A percentile compares a stretch with the other conserved stretches of the same genome.
These are phyloP conservation scores for Mucor piriformis DNA, from an alignment of 371 early-diverging fungal genomes.

Conservation along the genomic window DNA sequence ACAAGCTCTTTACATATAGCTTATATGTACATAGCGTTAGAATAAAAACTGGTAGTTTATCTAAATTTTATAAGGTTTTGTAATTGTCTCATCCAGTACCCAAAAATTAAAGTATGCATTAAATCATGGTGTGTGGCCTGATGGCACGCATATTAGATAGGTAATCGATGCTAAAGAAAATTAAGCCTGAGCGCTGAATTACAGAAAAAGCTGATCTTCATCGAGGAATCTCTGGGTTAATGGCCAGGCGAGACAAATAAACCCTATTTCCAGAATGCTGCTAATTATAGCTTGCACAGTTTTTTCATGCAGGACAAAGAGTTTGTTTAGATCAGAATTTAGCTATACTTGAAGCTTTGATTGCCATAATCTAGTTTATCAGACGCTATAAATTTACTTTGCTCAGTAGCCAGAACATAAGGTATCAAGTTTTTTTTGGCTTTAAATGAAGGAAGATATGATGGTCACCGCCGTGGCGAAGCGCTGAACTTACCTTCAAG, in stretches of 20 bases:
- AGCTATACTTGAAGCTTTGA: constrained; percentile 50
- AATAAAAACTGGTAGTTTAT: no score
- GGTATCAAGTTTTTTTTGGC: constrained; percentile 41
- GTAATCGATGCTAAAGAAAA: constrained; percentile 61
- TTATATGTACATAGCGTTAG: no score
- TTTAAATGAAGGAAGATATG: constrained; percentile 56
- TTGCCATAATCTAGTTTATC: constrained; percentile 39
- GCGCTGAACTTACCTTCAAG: background rate
- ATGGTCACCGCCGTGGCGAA: constrained; percentile 34
- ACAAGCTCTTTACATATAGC: no score
- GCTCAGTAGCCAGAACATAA: constrained; percentile 40
- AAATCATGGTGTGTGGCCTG: constrained; percentile 69
- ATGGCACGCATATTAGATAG: constrained; percentile 63
- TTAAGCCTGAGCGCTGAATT: constrained; percentile 69
- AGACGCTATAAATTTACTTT: constrained; percentile 45
- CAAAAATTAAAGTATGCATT: constrained; percentile 64
- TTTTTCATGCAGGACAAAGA: constrained; percentile 73
- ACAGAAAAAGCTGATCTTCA: constrained; percentile 35
- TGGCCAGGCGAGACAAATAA: constrained; percentile 32
- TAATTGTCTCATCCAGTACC: constrained; percentile 78
- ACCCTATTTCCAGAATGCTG: background rate
- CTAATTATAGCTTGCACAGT: constrained; percentile 4
- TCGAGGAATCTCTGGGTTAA: constrained; percentile 41
- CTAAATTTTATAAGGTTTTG: constrained; percentile 66
- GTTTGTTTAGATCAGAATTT: constrained; percentile 64